Evolutionary conservation across 352 stramenopile genomes (phyloP), one percentile per base, ranked within the genome.

Genomic region (Phytophthora cryptogea): DNA sequence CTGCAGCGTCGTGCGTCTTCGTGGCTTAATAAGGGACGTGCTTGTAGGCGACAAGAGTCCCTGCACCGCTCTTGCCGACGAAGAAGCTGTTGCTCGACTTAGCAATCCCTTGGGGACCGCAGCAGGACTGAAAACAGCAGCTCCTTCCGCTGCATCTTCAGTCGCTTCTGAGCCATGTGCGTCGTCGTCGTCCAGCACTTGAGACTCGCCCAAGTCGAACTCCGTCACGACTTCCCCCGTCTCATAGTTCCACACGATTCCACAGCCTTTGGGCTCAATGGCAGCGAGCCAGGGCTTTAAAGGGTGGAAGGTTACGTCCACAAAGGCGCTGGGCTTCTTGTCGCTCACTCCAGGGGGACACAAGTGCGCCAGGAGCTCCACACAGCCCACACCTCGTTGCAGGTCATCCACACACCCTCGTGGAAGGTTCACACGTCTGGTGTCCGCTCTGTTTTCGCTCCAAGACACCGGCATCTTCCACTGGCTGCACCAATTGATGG

Each of bases 181-280:
- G 8, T 63, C 54, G 17, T 71, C 48, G 48, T 79, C 62, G 26
- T 71, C 66, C 11, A 65, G 41, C 2, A 80, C 66, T 33, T 80
- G 68, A 0, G 76, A 79, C 23, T 82, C 76, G 9, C 83, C 75
- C 16, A 92, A 66, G 36, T 82, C 83, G 35, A 94, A 91, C 58
- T 88, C 76, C 13, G 59, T 63, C 27, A 92, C 67, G 10, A 83
- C 46, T 31, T 94, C 82, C 0, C 68, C 66, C 2, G 77, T 90
- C 35, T 92, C 80, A 20, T 85, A 88, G 68, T 92, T 83, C 85
- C 83, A 92, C 1, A 91, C 78, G 17, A 88, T 16, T 0, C 79
- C 79, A 9, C 50, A 62, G 5, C 84, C 80, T 45, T 86, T 91
- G 9, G 72, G 55, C 31, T 94, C 85, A 42, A 92, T 70, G 2